Base-by-base conservation (phyloP, 1,284 basidiomycete genomes). In the Veloporphyrellus conicus region DNA sequence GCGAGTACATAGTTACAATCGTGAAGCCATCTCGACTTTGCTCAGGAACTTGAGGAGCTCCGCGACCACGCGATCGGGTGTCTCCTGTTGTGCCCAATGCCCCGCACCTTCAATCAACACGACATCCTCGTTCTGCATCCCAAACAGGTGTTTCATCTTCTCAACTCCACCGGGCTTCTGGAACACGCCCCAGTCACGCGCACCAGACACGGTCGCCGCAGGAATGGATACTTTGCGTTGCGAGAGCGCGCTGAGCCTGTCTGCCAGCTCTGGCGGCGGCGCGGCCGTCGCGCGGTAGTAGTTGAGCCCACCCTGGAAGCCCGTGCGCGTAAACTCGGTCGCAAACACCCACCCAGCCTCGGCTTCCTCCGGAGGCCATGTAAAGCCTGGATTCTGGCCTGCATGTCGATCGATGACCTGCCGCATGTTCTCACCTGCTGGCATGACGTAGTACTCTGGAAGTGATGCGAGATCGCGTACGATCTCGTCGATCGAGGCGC, bases 391-490 rank as follows among this genome's bases (percentile, higher is more conserved):
- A 58, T 50, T 67, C 23, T 29, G 48, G 41, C 28, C 29, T 9
- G 50, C 66, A 6, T 63, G 43, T 15, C 60, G 58, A 20, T 50
- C 45, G 18, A 81, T 69, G 19, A 71, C 64, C 41, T 79, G 64
- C 2, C 76, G 73, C 80, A 84, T 84, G 31, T 68, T 75, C 40
- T 71, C 66, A 19, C 70, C 54, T 9, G 71, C 59, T 16, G 72
- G 75, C 81, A 84, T 82, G 55, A 82, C 65, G 56, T 84, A 82
- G 69, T 84, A 84, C n/a, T 70, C 68, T 6, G 82, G 81, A 22
- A 84, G 55, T 5, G 57, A 54, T n/a, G n/a, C n/a, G n/a, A n/a
- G 62, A 29, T 68, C 62, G 18, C 48, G 54, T 1, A 60, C 54
- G 33, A 63, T 62, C 33, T 46, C 41, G 22, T 52, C 36, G 33